Conservation (phyloP, 139 green algal genomes). For the Coccomyxa sp. region DNA sequence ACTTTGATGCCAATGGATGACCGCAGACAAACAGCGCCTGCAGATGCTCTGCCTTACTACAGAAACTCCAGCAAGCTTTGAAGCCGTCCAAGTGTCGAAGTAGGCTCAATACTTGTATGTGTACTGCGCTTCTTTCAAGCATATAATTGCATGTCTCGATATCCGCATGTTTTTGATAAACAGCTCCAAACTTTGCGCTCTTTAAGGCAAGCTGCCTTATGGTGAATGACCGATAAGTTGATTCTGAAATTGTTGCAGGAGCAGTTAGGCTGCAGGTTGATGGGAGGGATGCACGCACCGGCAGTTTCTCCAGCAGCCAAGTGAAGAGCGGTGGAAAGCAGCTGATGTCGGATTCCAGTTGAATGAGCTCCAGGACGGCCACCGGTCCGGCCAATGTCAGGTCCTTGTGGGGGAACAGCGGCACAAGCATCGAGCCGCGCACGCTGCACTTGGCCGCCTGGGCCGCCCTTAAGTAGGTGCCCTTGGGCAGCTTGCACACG, state of each 20-base stretch:
- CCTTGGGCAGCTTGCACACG: not conserved
- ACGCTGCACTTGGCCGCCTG: not conserved
- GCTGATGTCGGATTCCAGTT: not conserved
- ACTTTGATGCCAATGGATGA: no score
- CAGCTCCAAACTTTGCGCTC: not conserved
- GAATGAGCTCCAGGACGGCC: not conserved
- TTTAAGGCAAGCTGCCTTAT: not conserved
- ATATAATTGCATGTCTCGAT: not conserved
- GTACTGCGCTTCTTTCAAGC: not conserved
- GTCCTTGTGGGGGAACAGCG: not conserved
- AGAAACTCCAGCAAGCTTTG: not conserved
- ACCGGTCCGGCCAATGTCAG: not conserved
- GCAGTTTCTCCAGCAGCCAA: not conserved
- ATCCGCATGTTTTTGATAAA: not conserved
- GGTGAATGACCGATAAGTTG: not conserved
- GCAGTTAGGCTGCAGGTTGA: not conserved
- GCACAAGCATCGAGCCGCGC: not conserved
- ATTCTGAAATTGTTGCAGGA: not conserved
- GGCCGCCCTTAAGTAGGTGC: not conserved
- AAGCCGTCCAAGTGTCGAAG: not conserved
- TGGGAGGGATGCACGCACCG: not conserved
- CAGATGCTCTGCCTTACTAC: not conserved
- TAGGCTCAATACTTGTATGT: not conserved
- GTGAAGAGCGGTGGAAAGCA: not conserved
- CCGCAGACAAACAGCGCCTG: not conserved